Base-by-base conservation (phyloP, 139 green algal genomes). In the Coelastrella sp. region DNA sequence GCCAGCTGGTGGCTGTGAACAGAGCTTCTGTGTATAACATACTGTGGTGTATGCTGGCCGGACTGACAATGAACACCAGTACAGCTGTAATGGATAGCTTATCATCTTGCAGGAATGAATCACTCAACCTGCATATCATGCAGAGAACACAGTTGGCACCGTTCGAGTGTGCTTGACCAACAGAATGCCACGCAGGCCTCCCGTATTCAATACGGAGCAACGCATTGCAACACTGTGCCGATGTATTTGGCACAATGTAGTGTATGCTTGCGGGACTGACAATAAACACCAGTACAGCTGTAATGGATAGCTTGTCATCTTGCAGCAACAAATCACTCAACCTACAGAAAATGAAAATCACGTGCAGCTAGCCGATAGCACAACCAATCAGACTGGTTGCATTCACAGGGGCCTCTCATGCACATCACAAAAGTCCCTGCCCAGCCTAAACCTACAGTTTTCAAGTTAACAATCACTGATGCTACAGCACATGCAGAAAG, bases 21-120 rank as follows among this genome's bases (percentile, higher is more conserved):
- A 97, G 65, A 7, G 92, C 91, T 90, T 99, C 97, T 2, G 97
- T 97, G 93, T 99, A 99, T 16, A 92, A 83, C 5, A 93, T 95
- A 4, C 95, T 95, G 74, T 97, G 94, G 94, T 99, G 99, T 2
- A 97, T 93, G 6, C 94, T 96, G 10, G 97, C 96, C 23, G 98
- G 97, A 75, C 95, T 97, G 32, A 96, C 80, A 64, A 94, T 92
- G 90, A 97, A 98, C 17, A 99, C 73, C 17, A 98, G 83, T 23
- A 93, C 85, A 13, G 97, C 92, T 2, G 91, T 22, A 3, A 84
- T 82, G 16, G 95, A 92, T 4, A 96, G 61, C 4, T 54, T 65
- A 5, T 80, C 58, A 80, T 97, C 86, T 0, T 90, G 22, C 32
- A 96, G 83, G 32, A 97, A 23, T 1, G 19, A 4, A 60, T 86